These are phyloP conservation scores for Alternaria gaisen DNA, from an alignment of 2,329 filamentous ascomycete genomes.

Conservation along the genomic window DNA sequence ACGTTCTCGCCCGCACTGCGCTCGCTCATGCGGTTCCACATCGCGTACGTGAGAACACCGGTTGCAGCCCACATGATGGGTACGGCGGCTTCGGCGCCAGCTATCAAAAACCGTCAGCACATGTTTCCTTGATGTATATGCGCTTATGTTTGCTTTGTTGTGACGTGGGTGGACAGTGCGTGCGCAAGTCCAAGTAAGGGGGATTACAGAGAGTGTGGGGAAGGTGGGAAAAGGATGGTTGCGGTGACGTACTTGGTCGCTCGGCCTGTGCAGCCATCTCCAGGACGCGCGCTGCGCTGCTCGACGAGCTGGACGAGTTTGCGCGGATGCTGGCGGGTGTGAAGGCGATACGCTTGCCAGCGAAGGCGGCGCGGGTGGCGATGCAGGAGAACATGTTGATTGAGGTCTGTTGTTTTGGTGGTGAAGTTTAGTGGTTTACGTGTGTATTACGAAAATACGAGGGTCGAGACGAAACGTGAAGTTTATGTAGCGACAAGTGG, in stretches of 20 bases:
- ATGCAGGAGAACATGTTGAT: constrained; percentile 28
- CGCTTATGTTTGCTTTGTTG: not conserved
- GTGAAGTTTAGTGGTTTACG: not conserved
- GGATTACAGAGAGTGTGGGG: not conserved
- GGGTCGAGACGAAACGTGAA: not conserved
- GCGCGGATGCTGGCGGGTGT: constrained; percentile 36
- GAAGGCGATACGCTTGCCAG: constrained; percentile 29
- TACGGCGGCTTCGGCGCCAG: constrained; percentile 39
- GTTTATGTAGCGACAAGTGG: constrained; percentile 5
- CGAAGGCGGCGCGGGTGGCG: constrained; percentile 32
- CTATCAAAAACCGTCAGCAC: constrained; percentile 12
- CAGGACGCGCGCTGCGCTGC: constrained; percentile 36
- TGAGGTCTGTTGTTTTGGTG: not conserved
- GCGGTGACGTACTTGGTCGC: constrained; percentile 37
- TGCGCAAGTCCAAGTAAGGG: not conserved
- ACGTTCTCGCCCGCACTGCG: constrained; percentile 35
- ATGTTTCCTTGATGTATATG: not conserved
- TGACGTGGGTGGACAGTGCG: not conserved
- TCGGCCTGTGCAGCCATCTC: constrained; percentile 43
- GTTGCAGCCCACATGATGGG: constrained; percentile 44
- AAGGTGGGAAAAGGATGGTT: not conserved
- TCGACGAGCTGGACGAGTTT: constrained; percentile 41
- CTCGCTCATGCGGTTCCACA: constrained; percentile 44
- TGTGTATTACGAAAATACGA: not conserved
- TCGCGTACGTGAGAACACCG: constrained; percentile 37